Evolutionary conservation across 768 basidiomycete genomes (phyloP), one percentile per base, ranked within the genome.

Genomic region (Fistulinella prunicolor): DNA sequence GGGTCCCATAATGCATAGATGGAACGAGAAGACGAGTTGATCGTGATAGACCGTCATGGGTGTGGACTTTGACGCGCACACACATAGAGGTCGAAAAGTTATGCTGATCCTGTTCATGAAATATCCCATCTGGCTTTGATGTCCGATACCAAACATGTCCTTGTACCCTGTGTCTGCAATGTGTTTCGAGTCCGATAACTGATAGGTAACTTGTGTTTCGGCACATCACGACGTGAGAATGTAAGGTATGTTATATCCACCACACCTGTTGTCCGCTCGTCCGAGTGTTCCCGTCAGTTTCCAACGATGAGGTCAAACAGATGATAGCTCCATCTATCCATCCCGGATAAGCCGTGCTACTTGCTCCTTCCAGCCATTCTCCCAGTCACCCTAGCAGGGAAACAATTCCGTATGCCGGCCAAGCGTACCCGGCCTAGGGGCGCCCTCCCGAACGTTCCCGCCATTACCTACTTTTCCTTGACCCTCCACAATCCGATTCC

Each of bases 401-500:
- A 77, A 47, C 20, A 73, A 5, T 0, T 61, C 49, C 26, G 66
- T 74, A 55, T 77, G 69, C 20, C 72, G 55, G 2, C 76, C 73
- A 8, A 54, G 16, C n/a, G 44, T 49, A 6, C 30, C 56, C 9
- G 55, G 40, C 22, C 21, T 37, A 5, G 56, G 69, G 37, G 69
- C 54, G 0, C 67, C 67, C 22, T 51, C 58, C 17, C 77, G 68
- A 19, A 65, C 46, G 0, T 46, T 54, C 0, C 46, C 55, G 0
- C 67, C 73, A 53, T 75, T 77, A 9, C 66, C 21, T 49, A 64
- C 40, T 60, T 69, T 29, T 10, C 63, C 64, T 42, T 76, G 80
- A 3, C 56, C 49, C 0, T 70, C 68, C 4, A 83, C 51, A 7
- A 80, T 72, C 28, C 77, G 62, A 44, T 81, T 71, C 83, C 84